phyloP scores from a whole-genome alignment of 805 yeast genomes.

The Candida pseudofarinosa region DNA sequence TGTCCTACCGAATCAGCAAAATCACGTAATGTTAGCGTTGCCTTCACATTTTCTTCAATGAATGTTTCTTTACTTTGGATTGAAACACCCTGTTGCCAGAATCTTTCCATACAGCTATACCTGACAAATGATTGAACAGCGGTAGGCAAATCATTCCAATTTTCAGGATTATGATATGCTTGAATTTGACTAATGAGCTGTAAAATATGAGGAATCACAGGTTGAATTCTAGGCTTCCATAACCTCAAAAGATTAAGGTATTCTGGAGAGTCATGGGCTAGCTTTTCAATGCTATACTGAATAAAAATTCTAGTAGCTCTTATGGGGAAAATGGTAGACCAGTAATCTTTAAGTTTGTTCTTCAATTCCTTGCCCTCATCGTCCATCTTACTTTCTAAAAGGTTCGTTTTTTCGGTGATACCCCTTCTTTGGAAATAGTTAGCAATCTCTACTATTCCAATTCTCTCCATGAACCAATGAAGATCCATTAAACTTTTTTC shows the following conservation, averaged over 20 bases:
- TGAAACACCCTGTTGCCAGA: slow-evolving; percentile 98
- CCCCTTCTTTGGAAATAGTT: slow-evolving; percentile 81
- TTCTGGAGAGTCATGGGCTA: slow-evolving; percentile 74
- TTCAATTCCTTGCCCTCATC: slow-evolving; percentile 78
- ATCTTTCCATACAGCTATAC: slow-evolving; percentile 85
- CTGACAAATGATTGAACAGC: slow-evolving; percentile 92
- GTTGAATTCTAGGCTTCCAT: slow-evolving; percentile 93
- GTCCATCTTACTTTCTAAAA: slow-evolving; percentile 81
- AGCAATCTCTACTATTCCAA: slow-evolving; percentile 92
- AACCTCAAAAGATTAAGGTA: slow-evolving; percentile 63
- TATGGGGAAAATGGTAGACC: slow-evolving; percentile 93
- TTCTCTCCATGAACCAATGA: slow-evolving; percentile 97
- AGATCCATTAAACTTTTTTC: slow-evolving; percentile 84
- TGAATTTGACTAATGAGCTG: slow-evolving; percentile 87
- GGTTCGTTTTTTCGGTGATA: slow-evolving; percentile 70
- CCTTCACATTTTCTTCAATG: slow-evolving; percentile 89
- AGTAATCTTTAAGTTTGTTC: slow-evolving; percentile 75
- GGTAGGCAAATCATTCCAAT: slow-evolving; percentile 82
- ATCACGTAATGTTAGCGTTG: slow-evolving; percentile 89
- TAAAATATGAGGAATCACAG: slow-evolving; percentile 85
- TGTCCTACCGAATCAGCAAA: slow-evolving; percentile 98
- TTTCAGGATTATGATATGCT: slow-evolving; percentile 89
- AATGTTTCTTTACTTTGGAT: slow-evolving; percentile 91
- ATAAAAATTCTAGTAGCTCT: slow-evolving; percentile 92
- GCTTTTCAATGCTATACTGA: slow-evolving; percentile 91